Evolutionary conservation across 163 green algal genomes (phyloP), one percentile per base, ranked within the genome.

Genomic region (Volvox carteri): DNA sequence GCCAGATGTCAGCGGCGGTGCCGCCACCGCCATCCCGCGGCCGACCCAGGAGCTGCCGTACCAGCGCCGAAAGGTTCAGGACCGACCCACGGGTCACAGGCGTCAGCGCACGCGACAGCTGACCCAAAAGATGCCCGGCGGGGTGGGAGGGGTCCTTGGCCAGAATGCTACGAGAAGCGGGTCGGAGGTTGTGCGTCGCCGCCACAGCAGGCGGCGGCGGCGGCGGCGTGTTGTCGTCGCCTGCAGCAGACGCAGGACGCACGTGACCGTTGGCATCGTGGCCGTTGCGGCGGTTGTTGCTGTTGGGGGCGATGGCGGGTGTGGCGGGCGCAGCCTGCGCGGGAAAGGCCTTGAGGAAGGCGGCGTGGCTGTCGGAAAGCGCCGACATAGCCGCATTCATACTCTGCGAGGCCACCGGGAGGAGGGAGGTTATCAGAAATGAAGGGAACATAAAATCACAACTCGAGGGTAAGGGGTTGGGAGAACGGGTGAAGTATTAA

Each of bases 131-230:
- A 35, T 72, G 65, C 1, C 81, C 81, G 4, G 81, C 81, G 35
- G 81, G 81, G 48, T 87, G 65, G 65, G 6, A 39, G 46, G 65
- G 81, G 35, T 87, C 81, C 33, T 72, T 79, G 48, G 81, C 33
- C 67, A 87, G n/a, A 21, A 87, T 70, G 65, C 44, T 19, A 19
- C 25, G 79, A 7, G 65, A 54, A 18, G 67, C 81, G 1, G 44
- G 33, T 0, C 44, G n/a, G 4, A 70, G 46, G 4, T 44, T 48
- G n/a, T n/a, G n/a, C n/a, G n/a, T n/a, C n/a, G n/a, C n/a, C n/a
- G n/a, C n/a, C n/a, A n/a, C n/a, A n/a, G n/a, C n/a, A n/a, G n/a
- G n/a, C n/a, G n/a, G 19, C 41, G 58, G 56, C 50, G 33, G 75
- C 28, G 52, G 16, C n/a, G 44, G 46, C 9, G 41, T 19, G 19